Evolutionary conservation across 306 rosid species (phyloP).

Genomic region (Betula pendula): DNA sequence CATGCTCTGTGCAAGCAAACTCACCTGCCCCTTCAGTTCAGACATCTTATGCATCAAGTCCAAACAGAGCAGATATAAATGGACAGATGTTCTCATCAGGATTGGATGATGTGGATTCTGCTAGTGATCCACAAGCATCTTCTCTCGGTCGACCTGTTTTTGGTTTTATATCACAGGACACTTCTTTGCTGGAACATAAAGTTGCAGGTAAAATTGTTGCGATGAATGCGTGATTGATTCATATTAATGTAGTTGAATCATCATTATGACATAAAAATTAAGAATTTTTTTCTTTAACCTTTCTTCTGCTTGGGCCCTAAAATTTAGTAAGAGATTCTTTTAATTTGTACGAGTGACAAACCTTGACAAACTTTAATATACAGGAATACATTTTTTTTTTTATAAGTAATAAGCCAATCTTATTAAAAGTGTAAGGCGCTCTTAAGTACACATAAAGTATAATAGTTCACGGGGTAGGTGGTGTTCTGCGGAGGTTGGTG

Average conservation of each 20-base stretch:
- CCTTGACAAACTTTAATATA: neutral
- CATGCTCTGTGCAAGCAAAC: slow-evolving; percentile 34
- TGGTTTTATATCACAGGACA: slow-evolving; percentile 32
- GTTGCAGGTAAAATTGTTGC: slow-evolving; percentile 40
- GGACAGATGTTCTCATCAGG: slow-evolving; percentile 34
- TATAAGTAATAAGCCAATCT: no score
- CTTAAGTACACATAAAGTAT: no score
- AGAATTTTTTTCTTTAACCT: slow-evolving; percentile 3
- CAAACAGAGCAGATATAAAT: slow-evolving; percentile 36
- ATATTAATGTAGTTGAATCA: slow-evolving; percentile 5
- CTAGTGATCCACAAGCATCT: slow-evolving; percentile 32
- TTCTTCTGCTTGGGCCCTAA: neutral
- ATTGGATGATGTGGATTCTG: slow-evolving; percentile 49
- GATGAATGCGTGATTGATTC: slow-evolving; percentile 2
- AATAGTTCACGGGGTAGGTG: no score
- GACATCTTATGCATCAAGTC: slow-evolving; percentile 43
- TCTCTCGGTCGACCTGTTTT: slow-evolving; percentile 32
- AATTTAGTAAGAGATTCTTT: neutral
- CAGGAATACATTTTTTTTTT: neutral
- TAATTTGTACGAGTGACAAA: neutral
- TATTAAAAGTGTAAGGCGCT: no score
- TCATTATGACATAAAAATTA: neutral
- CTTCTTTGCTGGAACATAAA: slow-evolving; percentile 38
- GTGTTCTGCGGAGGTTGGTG: no score
- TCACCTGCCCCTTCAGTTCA: slow-evolving; percentile 42